Percentiles rank a stretch among this genome's conserved stretches.
These are phyloP conservation scores for Candolleomyces aberdarensis DNA, from an alignment of 768 basidiomycete species.

Conservation along the genomic window DNA sequence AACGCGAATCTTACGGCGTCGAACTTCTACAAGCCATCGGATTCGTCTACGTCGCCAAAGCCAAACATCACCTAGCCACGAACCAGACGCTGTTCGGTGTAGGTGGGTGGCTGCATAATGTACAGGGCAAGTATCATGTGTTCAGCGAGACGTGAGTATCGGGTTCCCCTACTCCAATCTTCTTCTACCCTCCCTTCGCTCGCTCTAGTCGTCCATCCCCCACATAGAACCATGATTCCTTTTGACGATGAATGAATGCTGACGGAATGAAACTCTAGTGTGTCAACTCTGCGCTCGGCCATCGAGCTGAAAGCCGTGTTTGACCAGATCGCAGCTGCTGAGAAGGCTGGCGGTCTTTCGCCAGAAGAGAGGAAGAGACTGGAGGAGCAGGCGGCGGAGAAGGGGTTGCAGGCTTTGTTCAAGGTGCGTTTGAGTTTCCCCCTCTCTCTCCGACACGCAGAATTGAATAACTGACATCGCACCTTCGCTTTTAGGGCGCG, in stretches of 20 bases:
- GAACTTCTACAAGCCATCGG: constrained; percentile 85
- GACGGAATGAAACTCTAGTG: constrained; percentile 35
- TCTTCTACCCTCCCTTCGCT: no score
- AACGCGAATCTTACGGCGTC: constrained; percentile 82
- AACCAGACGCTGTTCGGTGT: constrained; percentile 74
- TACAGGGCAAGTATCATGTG: constrained; percentile 89
- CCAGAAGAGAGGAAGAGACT: constrained; percentile 79
- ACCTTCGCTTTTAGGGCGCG: constrained; percentile 53
- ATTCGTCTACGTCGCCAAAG: constrained; percentile 79
- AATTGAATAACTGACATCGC: no score
- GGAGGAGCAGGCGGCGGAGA: constrained; percentile 92
- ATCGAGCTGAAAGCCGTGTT: constrained; percentile 89
- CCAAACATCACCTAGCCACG: constrained; percentile 79
- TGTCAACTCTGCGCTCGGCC: constrained; percentile 81
- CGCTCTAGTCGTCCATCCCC: no score
- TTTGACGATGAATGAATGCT: no score
- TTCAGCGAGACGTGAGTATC: constrained; percentile 83
- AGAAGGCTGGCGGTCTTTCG: constrained; percentile 65
- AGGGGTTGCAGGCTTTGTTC: constrained; percentile 87
- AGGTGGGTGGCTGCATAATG: constrained; percentile 91
- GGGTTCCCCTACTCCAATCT: neutral
- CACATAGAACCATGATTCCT: no score
- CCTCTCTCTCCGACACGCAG: neutral
- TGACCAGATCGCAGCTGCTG: constrained; percentile 88
- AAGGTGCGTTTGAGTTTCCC: constrained; percentile 46